phyloP scores from a whole-genome alignment of 352 stramenopile genomes.

The Peronospora tabacina region DNA sequence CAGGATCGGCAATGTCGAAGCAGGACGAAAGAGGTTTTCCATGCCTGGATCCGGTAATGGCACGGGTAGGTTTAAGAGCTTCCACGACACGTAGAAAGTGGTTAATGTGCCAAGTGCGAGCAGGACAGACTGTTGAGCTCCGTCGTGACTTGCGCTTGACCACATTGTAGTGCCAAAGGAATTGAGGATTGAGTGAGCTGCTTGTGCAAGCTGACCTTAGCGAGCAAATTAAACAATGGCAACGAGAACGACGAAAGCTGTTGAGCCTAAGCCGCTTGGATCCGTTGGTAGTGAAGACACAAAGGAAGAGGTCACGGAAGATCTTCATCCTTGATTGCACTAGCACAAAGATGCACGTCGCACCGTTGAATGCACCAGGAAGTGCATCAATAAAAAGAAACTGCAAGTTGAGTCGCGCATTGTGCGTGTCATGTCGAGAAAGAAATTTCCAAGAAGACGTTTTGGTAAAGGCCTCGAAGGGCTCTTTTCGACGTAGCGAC shows the following conservation, averaged over 20 bases:
- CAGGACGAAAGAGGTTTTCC: slow-evolving; percentile 20
- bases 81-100: slow-evolving; percentile 20
- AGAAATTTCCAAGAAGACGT: slow-evolving; percentile 1
- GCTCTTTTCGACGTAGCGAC: slow-evolving; percentile 12
- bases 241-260: not conserved
- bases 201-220: slow-evolving; percentile 7
- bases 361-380: slow-evolving; percentile 19
- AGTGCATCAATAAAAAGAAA: slow-evolving; percentile 3
- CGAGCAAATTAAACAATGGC: slow-evolving; percentile 20
- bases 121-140: slow-evolving; percentile 15
- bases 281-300: not conserved
- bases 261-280: not conserved
- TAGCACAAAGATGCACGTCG: slow-evolving; percentile 9
- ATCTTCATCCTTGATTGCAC: not conserved
- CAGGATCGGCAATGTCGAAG: slow-evolving; percentile 29
- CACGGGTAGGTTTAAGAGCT: slow-evolving; percentile 16
- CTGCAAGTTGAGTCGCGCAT: slow-evolving; percentile 7
- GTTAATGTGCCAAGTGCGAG: slow-evolving; percentile 16
- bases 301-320: not conserved
- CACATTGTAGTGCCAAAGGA: slow-evolving; percentile 14
- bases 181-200: slow-evolving; percentile 1
- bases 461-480: no score
- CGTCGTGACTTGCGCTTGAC: slow-evolving; percentile 21
- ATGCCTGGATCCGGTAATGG: slow-evolving; percentile 20
- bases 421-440: not conserved